phyloP scores from a whole-genome alignment of 1,284 basidiomycete species.

The Cystobasidiaceae sp. region DNA sequence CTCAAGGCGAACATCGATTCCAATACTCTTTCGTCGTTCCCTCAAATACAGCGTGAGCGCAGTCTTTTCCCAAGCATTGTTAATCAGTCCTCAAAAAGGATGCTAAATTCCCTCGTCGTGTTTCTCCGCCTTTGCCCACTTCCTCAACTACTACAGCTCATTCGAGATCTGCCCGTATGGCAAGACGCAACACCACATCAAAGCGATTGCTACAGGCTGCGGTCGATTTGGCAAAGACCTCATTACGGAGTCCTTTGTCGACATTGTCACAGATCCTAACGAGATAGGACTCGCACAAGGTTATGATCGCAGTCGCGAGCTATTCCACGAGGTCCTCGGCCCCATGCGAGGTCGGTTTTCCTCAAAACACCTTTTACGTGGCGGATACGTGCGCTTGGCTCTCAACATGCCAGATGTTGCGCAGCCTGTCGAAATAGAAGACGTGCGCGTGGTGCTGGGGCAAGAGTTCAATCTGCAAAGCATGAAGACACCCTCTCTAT shows the following conservation, averaged over 20 bases:
- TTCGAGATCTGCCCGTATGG: conserved; percentile 12
- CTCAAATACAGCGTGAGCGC: conserved; percentile 24
- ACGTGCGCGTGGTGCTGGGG: conserved; percentile 8
- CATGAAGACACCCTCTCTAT: conserved; percentile 7
- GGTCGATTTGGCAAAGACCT: conserved; percentile 24
- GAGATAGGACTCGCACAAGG: conserved; percentile 23
- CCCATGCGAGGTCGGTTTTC: conserved; percentile 8
- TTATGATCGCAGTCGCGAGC: conserved; percentile 9
- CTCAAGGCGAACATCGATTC: conserved; percentile 15
- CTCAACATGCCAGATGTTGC: conserved; percentile 9
- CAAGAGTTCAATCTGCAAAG: conserved; percentile 23
- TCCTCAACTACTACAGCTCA: neutral
- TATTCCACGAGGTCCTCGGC: conserved; percentile 15
- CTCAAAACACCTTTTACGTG: conserved; percentile 14
- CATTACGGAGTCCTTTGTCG: neutral
- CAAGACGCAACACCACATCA: conserved; percentile 1
- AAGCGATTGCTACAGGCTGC: conserved; percentile 21
- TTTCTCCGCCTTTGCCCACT: neutral
- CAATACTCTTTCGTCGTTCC: conserved; percentile 21
- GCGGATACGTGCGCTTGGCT: conserved; percentile 19
- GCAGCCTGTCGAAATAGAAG: conserved; percentile 11
- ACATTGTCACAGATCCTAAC: conserved; percentile 18
- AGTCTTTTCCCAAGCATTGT: no score
- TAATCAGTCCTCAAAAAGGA: no score
- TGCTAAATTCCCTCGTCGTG: neutral